Base-by-base conservation (phyloP, 768 basidiomycete genomes). In the Coprinellus micaceus region DNA sequence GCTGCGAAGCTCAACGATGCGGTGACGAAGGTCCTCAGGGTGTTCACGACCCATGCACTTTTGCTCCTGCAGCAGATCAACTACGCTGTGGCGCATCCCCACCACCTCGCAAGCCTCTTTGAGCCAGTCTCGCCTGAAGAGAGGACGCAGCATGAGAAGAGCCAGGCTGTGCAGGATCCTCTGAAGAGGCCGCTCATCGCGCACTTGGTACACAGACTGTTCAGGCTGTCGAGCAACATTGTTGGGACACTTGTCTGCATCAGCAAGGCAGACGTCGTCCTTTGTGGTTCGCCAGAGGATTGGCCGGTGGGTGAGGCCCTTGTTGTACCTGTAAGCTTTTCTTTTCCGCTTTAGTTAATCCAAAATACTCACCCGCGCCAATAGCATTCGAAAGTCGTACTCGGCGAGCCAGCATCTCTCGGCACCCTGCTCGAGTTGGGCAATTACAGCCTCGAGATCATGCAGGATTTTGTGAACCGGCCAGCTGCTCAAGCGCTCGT, bases 31-130 rank as follows among this genome's bases (percentile, higher is more conserved):
- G 82, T 92, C 5, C 76, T 94, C 41, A 77, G 78, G 0, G 82
- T 82, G 17, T 94, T 91, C 67, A 82, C 85, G 2, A 75, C 75
- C 0, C 83, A 83, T 58, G 85, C 88, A 0, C 71, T 94, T 19
- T 75, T 83, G 29, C 81, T 96, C 24, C 76, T 97, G 1, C 92
- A 94, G 65, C 89, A 94, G 60, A 71, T 97, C 59, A 94, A 94
- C 69, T 94, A 94, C 61, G 89, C 91, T 0, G 77, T 96, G 46
- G 88, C 91, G 0, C 94, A 98, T 69, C 94, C 94, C 6, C 90
- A 94, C 64, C 88, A 94, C 63, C 79, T 97, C 12, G 84, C 88
- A 1, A 86, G 86, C 60, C 75, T 91, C 25, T 76, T 95, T 61
- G 91, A 95, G 56, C 87, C 92, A 5, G 77, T 90, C 13, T 88